A percentile compares a stretch with the other conserved stretches of the same genome.
These are phyloP conservation scores for Sporothrix euskadiensis DNA, from an alignment of 2,329 filamentous ascomycete genomes.

Conservation along the genomic window DNA sequence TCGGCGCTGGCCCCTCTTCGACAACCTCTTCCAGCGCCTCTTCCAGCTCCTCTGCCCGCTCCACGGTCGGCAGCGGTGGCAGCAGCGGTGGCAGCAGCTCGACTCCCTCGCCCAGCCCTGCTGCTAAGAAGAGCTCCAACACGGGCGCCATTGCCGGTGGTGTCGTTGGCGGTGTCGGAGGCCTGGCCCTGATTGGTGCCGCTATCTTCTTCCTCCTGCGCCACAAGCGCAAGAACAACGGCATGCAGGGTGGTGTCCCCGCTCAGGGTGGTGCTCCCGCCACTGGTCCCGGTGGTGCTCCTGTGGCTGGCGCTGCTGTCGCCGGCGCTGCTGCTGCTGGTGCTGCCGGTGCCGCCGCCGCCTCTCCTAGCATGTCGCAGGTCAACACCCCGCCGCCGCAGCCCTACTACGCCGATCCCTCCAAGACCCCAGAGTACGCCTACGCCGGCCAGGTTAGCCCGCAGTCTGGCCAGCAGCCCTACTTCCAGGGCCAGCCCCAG, in stretches of 20 bases:
- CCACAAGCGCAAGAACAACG: constrained; percentile 23
- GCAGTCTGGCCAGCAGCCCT: constrained; percentile 8
- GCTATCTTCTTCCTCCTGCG: constrained; percentile 38
- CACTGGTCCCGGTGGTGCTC: not conserved
- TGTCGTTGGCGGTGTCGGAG: constrained; percentile 40
- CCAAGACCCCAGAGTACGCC: constrained; percentile 24
- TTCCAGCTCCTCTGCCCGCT: not conserved
- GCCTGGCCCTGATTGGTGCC: constrained; percentile 34
- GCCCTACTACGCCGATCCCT: constrained; percentile 18
- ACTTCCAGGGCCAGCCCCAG: constrained; percentile 22
- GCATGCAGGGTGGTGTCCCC: not conserved
- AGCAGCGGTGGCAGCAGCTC: not conserved
- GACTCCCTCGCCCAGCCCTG: not conserved
- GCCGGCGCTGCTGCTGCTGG: not conserved
- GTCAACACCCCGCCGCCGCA: constrained; percentile 21
- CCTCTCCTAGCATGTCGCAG: constrained; percentile 22
- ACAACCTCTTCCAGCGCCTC: not conserved
- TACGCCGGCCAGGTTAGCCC: constrained; percentile 19
- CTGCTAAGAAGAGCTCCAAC: constrained; percentile 24
- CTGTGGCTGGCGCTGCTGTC: constrained; percentile 11
- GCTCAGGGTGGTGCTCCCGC: constrained; percentile 9
- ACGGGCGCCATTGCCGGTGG: constrained; percentile 41
- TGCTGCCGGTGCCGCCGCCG: not conserved
- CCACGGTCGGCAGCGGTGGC: not conserved
- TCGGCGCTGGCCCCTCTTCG: not conserved